Evolutionary conservation across 2,329 filamentous ascomycete species (phyloP), one percentile per base, ranked within the genome.

Genomic region (Catunica adiposa): DNA sequence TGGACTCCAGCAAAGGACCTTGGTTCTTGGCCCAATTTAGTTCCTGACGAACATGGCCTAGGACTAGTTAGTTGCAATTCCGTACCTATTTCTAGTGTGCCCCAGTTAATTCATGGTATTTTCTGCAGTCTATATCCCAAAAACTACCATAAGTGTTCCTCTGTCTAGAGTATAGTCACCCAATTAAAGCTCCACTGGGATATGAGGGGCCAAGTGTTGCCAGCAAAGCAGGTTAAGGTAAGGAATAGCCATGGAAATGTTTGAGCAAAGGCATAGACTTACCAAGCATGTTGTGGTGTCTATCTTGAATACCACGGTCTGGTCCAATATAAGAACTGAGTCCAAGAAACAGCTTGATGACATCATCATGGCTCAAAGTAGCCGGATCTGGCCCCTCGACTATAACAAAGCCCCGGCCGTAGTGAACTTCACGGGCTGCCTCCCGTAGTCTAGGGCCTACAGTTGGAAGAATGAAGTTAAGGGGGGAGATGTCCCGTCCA

Each of bases 271-370:
- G 15, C n/a, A 44, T 7, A 8, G 8, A 17, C 40, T 20, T 34
- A 75, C 73, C 68, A 15, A 76, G 60, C 62, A 76, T 70, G 44
- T 70, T 70, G 8, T 73, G 72, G 47, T 69, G 70, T n/a, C 66
- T 66, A 56, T 71, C 71, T 56, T 79, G 76, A 1, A 72, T 61
- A 1, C 76, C 76, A 44, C 78, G 70, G 48, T 73, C 68, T 34
- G 74, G 69, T 1, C 74, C 79, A 54, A 83, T 70, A 61, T 82
- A 73, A 55, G 71, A 73, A 1, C 77, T 70, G 8, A 83, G 65
- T 0, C 76, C 79, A 5, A 80, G 68, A 60, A 77, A 81, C 42
- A 80, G 66, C 4, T 73, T 68, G n/a, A 76, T 64, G 53, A 75
- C 76, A 53, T 82, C 77, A 59, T 78, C 73, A 23, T 70, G 66